Evolutionary conservation across 306 rosid genomes (phyloP).

Genomic region (Macrotyloma uniflorum): DNA sequence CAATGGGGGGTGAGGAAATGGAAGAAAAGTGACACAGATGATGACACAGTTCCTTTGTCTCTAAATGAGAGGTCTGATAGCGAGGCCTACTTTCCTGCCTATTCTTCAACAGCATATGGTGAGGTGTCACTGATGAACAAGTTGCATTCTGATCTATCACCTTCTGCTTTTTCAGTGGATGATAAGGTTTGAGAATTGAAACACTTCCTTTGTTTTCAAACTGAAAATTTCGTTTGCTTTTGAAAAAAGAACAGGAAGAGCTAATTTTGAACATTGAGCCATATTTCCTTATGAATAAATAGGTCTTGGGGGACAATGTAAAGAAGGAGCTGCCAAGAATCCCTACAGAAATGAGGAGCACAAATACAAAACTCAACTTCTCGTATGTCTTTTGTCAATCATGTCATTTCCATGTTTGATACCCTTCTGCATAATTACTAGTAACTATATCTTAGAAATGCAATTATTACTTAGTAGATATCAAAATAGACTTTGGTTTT

Average conservation of each 20-base stretch:
- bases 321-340: slow-evolving; percentile 65
- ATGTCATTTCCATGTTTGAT: neutral
- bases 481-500: too few species aligned
- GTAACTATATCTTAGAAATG: neutral
- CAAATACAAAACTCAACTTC: slow-evolving; percentile 62
- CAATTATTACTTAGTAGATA: neutral
- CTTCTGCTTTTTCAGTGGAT: slow-evolving; percentile 65
- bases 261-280: neutral
- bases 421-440: neutral
- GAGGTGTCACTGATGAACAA: slow-evolving; percentile 61
- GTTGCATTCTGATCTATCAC: slow-evolving; percentile 63
- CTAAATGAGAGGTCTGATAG: slow-evolving; percentile 62
- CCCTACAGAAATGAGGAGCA: slow-evolving; percentile 63
- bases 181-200: slow-evolving; percentile 60
- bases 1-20: slow-evolving; percentile 61
- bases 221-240: neutral
- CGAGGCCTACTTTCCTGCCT: slow-evolving; percentile 44
- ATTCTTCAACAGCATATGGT: slow-evolving; percentile 44
- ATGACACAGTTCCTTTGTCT: slow-evolving; percentile 73
- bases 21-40: slow-evolving; percentile 66
- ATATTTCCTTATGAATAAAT: neutral
- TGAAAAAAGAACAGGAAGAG: neutral
- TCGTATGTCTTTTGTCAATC: slow-evolving; percentile 48
- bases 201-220: neutral
- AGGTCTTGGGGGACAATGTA: slow-evolving; percentile 69